Base-by-base conservation (phyloP, 345 rosid genomes). In the Cardamine resedifolia region DNA sequence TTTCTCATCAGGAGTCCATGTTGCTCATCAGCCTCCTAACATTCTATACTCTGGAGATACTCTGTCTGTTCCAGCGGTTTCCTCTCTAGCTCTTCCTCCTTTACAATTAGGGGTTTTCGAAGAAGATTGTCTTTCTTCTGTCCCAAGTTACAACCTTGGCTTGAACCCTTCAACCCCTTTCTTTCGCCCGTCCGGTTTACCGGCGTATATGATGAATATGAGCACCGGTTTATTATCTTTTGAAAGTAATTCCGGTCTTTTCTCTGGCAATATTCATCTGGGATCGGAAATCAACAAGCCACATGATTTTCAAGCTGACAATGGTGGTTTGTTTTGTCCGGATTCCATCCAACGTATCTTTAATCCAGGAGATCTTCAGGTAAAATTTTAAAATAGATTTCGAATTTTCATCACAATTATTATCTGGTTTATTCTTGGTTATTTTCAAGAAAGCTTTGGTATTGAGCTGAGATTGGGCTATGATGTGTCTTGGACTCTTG, bases 81-180 rank as follows among this genome's bases (percentile, higher is more conserved):
- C 80, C 1, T 26, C 73, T 58, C 2, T 72, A 34, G 49, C 57
- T 43, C 72, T 44, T 48, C 49, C 81, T 57, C 82, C 78, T 11
- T 47, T 85, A n/a, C 74, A 83, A 3, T 20, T 84, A 36, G 72
- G 28, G 1, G 73, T 81, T 66, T 88, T 84, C 3, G 94, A 92
- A 39, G 96, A 95, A 19, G 83, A 92, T 76, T 84, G 92, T 76
- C 73, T 90, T 69, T 86, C 98, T 63, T 84, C 93, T 1, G 83
- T 87, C 57, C 86, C 99, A 48, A 72, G 89, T 72, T 89, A 80
- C 80, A 77, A 65, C 65, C 58, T 74, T 5, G 86, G 87, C 59
- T 38, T 85, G 53, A 88, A 86, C 58, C 85, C 92, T 44, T 59
- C 88, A 1, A 85, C 87, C 64, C 78, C 90, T 19, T 83, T 83